Evolutionary conservation across 805 yeast genomes (phyloP).

Genomic region (Lachancea sp.): DNA sequence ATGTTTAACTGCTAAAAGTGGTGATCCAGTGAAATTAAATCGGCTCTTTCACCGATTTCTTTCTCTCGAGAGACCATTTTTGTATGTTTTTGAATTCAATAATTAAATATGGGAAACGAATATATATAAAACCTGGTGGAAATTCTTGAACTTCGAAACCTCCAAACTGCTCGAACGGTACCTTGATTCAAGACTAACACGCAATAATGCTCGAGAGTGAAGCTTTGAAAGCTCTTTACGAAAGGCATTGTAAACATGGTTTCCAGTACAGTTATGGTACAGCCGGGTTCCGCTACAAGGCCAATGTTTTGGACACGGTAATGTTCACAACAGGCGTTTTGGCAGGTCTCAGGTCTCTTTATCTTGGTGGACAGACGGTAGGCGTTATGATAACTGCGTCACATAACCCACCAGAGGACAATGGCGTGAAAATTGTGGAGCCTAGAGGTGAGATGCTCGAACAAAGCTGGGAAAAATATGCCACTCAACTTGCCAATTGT

Average conservation of each 20-base stretch:
- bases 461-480: constrained; percentile 74
- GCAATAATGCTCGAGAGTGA: background rate
- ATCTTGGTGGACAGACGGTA: constrained; percentile 56
- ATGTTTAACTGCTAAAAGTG: too few species aligned
- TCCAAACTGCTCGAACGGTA: background rate
- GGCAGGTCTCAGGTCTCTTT: constrained; percentile 77
- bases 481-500: constrained; percentile 71
- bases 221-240: constrained; percentile 14
- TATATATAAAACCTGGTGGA: background rate
- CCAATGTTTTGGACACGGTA: constrained; percentile 65
- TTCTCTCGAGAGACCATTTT: background rate
- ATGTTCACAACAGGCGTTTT: constrained; percentile 77
- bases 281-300: constrained; percentile 87
- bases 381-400: constrained; percentile 98
- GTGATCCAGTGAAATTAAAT: too few species aligned
- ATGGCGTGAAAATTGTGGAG: constrained; percentile 90
- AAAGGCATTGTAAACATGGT: constrained; percentile 38
- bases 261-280: constrained; percentile 73
- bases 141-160: background rate
- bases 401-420: constrained; percentile 87
- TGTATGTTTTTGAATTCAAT: background rate
- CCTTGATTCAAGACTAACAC: background rate
- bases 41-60: too few species aligned
- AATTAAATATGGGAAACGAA: background rate
- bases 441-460: constrained; percentile 89